A percentile compares a stretch with the other conserved stretches of the same genome.
Conservation (phyloP, 495 filamentous ascomycete species). For the Penicillium roqueforti region DNA sequence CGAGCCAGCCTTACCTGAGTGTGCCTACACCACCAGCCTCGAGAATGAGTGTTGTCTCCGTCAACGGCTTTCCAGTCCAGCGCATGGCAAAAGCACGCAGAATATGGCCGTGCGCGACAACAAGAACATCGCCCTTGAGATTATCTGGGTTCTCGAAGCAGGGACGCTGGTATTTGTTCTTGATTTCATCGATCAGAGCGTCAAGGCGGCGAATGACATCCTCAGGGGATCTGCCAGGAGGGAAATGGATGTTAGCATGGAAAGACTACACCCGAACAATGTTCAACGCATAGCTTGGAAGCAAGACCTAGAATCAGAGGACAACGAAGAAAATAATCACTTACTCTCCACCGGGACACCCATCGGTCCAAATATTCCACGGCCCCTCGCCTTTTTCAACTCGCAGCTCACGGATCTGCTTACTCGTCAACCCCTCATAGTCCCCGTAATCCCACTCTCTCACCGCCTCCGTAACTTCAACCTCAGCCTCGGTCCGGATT, state of each 20-base stretch:
- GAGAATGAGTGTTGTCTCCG: constrained; percentile 48
- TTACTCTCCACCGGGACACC: constrained; percentile 66
- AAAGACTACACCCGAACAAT: neutral
- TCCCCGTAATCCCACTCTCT: constrained; percentile 95
- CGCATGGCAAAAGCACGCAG: constrained; percentile 86
- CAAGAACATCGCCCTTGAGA: constrained; percentile 56
- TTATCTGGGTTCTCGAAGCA: constrained; percentile 40
- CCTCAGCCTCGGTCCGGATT: constrained; percentile 48
- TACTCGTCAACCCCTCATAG: constrained; percentile 84
- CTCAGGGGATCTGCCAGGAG: constrained; percentile 49
- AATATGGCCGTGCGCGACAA: constrained; percentile 84
- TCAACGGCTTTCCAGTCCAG: constrained; percentile 69
- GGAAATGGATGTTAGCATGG: constrained; percentile 1
- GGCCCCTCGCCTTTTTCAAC: constrained; percentile 29
- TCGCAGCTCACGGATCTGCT: constrained; percentile 61
- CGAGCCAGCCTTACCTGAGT: constrained; percentile 53
- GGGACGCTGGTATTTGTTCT: constrained; percentile 47
- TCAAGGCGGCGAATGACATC: constrained; percentile 69
- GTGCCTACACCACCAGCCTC: constrained; percentile 85
- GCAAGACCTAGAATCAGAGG: neutral
- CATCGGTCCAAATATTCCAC: constrained; percentile 86
- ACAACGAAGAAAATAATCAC: constrained; percentile 17
- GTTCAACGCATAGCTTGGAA: neutral
- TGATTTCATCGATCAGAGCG: constrained; percentile 69
- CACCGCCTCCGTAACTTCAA: constrained; percentile 72